Percentiles rank a stretch among this genome's conserved stretches.
Conservation (phyloP, 1,139 yeast species). For the Arxiozyma bovina region DNA sequence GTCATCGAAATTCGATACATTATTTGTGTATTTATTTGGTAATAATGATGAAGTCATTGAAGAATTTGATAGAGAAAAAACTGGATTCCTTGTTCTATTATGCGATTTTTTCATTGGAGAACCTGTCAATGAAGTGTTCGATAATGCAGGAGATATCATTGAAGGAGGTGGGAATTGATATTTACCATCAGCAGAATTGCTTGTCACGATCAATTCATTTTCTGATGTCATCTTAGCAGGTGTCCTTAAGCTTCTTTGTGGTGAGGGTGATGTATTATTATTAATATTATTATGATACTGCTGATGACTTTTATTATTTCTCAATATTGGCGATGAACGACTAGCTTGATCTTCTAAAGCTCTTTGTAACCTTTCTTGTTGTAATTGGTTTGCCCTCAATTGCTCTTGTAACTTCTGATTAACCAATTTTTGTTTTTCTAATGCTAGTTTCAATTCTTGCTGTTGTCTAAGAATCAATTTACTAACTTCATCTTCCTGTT, state of each 20-base stretch:
- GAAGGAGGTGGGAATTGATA: constrained; percentile 30
- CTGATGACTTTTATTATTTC: not conserved
- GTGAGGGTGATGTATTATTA: constrained; percentile 1
- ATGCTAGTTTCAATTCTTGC: constrained; percentile 23
- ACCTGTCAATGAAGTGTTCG: constrained; percentile 9
- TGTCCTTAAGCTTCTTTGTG: constrained; percentile 4
- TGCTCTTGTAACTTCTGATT: constrained; percentile 24
- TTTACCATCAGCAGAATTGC: constrained; percentile 25
- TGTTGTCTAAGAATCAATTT: constrained; percentile 25
- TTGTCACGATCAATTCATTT: constrained; percentile 20
- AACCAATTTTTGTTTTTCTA: constrained; percentile 28
- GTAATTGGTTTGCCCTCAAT: constrained; percentile 20
- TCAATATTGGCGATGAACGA: not conserved
- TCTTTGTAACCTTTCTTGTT: constrained; percentile 23
- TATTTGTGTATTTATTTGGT: not conserved
- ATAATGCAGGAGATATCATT: constrained; percentile 15
- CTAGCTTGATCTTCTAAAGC: constrained; percentile 19
- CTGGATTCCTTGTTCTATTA: constrained; percentile 1
- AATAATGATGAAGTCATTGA: not conserved
- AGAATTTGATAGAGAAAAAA: not conserved
- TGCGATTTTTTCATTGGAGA: constrained; percentile 9
- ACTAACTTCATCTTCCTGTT: constrained; percentile 11
- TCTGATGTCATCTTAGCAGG: not conserved
- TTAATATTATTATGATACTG: not conserved
- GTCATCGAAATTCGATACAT: not conserved